Base-by-base conservation (phyloP, 2,329 filamentous ascomycete genomes). In the Laburnicola sp. region DNA sequence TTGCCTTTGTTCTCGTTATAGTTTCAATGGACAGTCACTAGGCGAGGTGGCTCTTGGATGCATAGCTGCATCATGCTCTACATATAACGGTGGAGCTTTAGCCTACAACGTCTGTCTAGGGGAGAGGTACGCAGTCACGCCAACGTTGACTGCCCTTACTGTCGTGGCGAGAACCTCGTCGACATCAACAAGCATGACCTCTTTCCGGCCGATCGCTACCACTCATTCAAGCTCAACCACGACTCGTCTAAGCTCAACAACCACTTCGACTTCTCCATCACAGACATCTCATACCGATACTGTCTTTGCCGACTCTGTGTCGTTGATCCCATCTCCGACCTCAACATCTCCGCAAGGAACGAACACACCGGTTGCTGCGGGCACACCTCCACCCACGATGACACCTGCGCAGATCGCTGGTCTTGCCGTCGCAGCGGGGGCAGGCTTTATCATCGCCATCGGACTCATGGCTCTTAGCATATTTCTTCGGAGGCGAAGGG, bases 1-100 rank as follows among this genome's bases (percentile, higher is more conserved):
- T 27, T 74, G 72, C 58, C 65, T 74, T 27, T 74, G 72, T 51
- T 70, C 71, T 52, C 65, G 57, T 54, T 74, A 74, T 68, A 72
- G 69, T 52, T 63, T 53, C 49, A 45, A 39, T 37, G 72, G 72
- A 41, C 65, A 72, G 51, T 67, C 68, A 40, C 53, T 74, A 22
- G 71, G 71, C 23, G 72, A 74, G 58, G 66, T 68, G 49, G 71
- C 70, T 45, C 61, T 73, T 7, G 66, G 62, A 38, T 74, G 72
- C 56, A 60, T 74, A 43, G 71, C 69, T 61, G 56, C 68, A 45
- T 64, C 63, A 25, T 73, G 70, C 53, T 48, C 62, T 28, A 60
- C 53, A 25, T 53, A 62, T 8, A 61, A 68, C 30, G 46, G 50
- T 10, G 65, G 63, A 28, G 60, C 60, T 27, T 60, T 64, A 50